phyloP scores from a whole-genome alignment of 2,329 filamentous ascomycete genomes.

The Colletotrichum sp. region DNA sequence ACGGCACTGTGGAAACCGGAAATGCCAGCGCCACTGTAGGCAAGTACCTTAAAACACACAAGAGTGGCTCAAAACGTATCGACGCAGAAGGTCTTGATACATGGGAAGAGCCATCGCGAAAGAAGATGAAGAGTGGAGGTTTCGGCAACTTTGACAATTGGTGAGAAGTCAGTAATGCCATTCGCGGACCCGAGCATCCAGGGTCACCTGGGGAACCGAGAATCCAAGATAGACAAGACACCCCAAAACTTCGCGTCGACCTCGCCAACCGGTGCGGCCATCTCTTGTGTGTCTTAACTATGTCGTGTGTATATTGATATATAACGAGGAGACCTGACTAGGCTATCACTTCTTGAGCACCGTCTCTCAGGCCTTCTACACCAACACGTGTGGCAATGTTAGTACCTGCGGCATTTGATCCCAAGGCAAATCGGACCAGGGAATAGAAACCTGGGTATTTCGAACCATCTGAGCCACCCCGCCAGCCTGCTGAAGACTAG shows the following conservation, averaged over 20 bases:
- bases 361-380: conserved; percentile 22
- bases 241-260: background rate
- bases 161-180: conserved; percentile 47
- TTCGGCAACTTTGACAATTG: conserved; percentile 97
- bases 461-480: conserved; percentile 46
- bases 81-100: conserved; percentile 56
- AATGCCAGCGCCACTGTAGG: conserved; percentile 60
- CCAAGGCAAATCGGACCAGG: conserved; percentile 26
- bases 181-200: background rate
- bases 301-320: background rate
- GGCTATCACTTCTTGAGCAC: background rate
- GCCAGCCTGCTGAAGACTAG: conserved; percentile 48
- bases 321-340: background rate
- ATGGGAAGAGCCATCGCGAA: conserved; percentile 75
- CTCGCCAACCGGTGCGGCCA: background rate
- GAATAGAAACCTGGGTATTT: conserved; percentile 32
- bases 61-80: conserved; percentile 43
- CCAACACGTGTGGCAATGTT: conserved; percentile 25
- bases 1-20: conserved; percentile 59
- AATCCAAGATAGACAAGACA: conserved; percentile 10
- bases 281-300: background rate
- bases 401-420: conserved; percentile 30
- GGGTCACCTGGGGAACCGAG: background rate
- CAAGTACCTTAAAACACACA: conserved; percentile 69
- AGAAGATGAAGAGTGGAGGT: conserved; percentile 78